A percentile compares a stretch with the other conserved stretches of the same genome.
phyloP scores from a whole-genome alignment of 306 rosid genomes.

The Arachis hypogaea region DNA sequence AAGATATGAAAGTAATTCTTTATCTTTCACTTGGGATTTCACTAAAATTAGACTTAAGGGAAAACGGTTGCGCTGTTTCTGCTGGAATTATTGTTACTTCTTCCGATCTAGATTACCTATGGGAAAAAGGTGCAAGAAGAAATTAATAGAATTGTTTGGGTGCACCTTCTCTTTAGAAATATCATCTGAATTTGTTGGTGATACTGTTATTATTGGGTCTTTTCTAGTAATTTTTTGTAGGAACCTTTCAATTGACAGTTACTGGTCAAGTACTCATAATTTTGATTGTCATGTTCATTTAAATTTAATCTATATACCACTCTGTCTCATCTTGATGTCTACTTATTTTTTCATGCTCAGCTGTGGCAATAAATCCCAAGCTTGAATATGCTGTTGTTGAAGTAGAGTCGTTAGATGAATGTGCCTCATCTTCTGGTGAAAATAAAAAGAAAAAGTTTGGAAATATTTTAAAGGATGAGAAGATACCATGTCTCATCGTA shows the following conservation, averaged over 20 bases:
- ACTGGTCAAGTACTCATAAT: not conserved
- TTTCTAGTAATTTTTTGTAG: not conserved
- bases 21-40: conserved; percentile 25
- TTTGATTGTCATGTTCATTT: conserved; percentile 8
- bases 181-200: conserved; percentile 15
- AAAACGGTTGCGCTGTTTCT: conserved; percentile 4
- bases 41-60: conserved; percentile 30
- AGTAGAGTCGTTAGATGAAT: conserved; percentile 56
- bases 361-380: conserved; percentile 93
- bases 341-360: conserved; percentile 50
- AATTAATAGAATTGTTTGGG: not conserved
- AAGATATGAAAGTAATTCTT: conserved; percentile 15
- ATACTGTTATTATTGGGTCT: conserved; percentile 5
- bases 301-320: conserved; percentile 15
- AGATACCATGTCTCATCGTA: conserved; percentile 73
- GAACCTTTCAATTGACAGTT: not conserved
- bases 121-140: not conserved
- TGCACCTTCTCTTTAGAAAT: conserved; percentile 29
- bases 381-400: conserved; percentile 92
- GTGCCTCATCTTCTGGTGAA: conserved; percentile 54
- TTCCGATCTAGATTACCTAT: conserved; percentile 2
- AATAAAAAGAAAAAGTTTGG: conserved; percentile 64
- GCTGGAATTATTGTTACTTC: conserved; percentile 1
- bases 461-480: conserved; percentile 74
- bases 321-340: conserved; percentile 30